Percentiles rank a stretch among this genome's conserved stretches.
phyloP scores from a whole-genome alignment of 441 rosid genomes.

The Oxalis stricta region DNA sequence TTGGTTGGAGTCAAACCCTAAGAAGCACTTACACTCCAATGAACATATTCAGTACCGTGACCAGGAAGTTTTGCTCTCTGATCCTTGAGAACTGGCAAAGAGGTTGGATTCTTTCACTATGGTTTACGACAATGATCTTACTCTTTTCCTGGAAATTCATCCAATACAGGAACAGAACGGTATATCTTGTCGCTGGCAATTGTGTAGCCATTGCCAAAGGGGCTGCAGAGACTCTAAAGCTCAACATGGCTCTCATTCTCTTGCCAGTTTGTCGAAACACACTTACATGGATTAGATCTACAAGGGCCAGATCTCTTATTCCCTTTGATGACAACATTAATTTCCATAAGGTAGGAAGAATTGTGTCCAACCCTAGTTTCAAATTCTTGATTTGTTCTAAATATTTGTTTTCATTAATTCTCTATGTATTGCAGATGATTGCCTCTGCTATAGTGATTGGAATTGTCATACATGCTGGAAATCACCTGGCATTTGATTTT shows the following conservation, averaged over 20 bases:
- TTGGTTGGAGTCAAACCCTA: conserved; percentile 47
- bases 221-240: conserved; percentile 90
- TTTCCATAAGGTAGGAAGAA: conserved; percentile 66
- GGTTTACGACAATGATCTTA: conserved; percentile 47
- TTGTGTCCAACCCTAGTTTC: no score
- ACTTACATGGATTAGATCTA: conserved; percentile 84
- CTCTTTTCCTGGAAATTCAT: conserved; percentile 80
- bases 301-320: conserved; percentile 41
- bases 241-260: conserved; percentile 91
- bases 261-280: conserved; percentile 92
- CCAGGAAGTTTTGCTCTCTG: conserved; percentile 28
- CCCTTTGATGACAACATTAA: conserved; percentile 84
- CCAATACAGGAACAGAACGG: conserved; percentile 58
- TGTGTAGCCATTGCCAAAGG: conserved; percentile 83
- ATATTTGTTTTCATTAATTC: neutral
- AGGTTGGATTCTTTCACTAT: conserved; percentile 55
- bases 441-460: conserved; percentile 65
- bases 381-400: no score
- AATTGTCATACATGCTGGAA: conserved; percentile 61
- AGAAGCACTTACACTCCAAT: conserved; percentile 32
- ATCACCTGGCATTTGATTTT: conserved; percentile 72
- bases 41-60: conserved; percentile 18
- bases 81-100: conserved; percentile 79
- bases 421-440: conserved; percentile 36
- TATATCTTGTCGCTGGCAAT: conserved; percentile 75